A percentile compares a stretch with the other conserved stretches of the same genome.
These are phyloP conservation scores for Triglochin maritima DNA, from an alignment of 106 monocot species.

Conservation along the genomic window DNA sequence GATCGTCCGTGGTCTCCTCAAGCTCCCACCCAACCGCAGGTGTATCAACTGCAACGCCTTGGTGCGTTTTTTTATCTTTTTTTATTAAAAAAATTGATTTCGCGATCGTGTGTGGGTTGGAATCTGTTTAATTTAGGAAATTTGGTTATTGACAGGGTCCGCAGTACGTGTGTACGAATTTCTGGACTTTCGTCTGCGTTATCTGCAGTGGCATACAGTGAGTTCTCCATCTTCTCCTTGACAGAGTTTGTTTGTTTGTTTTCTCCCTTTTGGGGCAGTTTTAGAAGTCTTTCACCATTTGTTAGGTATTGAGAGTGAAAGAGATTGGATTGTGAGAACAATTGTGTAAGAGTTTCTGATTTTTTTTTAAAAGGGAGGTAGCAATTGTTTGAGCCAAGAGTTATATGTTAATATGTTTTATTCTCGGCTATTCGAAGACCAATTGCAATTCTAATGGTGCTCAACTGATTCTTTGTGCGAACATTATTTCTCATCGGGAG, in stretches of 20 bases:
- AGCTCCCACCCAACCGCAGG: conserved; percentile 23
- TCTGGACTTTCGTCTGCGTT: conserved; percentile 62
- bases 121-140: neutral
- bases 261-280: neutral
- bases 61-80: conserved; percentile 5
- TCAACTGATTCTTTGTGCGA: too few relatives aligned
- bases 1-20: conserved; percentile 27
- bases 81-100: neutral
- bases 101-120: neutral
- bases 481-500: too few relatives aligned
- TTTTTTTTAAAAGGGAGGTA: too few relatives aligned
- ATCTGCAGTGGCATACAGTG: conserved; percentile 56
- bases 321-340: too few relatives aligned
- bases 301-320: neutral
- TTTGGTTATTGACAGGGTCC: conserved; percentile 27
- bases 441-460: too few relatives aligned
- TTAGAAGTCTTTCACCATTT: too few relatives aligned
- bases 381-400: too few relatives aligned
- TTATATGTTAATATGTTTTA: too few relatives aligned
- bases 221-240: conserved; percentile 11
- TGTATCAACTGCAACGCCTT: conserved; percentile 25
- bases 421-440: too few relatives aligned
- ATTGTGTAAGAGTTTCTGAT: too few relatives aligned
- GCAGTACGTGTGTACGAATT: conserved; percentile 64
- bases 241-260: neutral